Base-by-base conservation (phyloP, 2,329 filamentous ascomycete genomes). In the Phaeosphaeria sp. region DNA sequence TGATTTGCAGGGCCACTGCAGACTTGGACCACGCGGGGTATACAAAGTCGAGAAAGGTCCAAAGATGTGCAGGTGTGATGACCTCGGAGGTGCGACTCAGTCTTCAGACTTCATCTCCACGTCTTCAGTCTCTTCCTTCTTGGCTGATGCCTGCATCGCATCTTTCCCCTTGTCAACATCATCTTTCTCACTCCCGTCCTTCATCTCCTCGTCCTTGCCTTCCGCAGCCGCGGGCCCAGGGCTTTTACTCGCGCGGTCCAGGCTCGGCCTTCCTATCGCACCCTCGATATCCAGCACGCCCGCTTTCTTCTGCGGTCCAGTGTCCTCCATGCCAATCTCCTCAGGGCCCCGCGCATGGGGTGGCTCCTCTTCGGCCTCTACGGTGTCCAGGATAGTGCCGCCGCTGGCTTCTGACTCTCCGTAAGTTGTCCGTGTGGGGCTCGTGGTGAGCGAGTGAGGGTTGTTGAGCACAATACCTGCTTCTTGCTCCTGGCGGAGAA, bases 301-400 rank as follows among this genome's bases (percentile, higher is more conserved):
- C 63, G 79, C 77, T 90, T 80, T 91, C 18, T 79, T 78, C 91
- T 83, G 93, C 10, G 91, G 88, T 0, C 95, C 95, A 64, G 92
- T 90, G 73, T 99, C 95, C 66, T 91, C 88, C 58, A 93, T 87
- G 4, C 93, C 94, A 50, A 98, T 90, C 66, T 92, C 85, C 27
- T 92, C 87, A 0, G 95, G 95, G 0, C 94, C 94, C 42, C 92
- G 85, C 0, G 91, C 92, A 77, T 96, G 92, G 5, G 93, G 91
- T 2, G 79, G 70, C 52, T 87, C 83, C 58, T 91, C 89, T 54
- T 79, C 79, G 7, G 74, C 77, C 58, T 78, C 77, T 54, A 79
- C 65, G 7, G 72, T 75, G 42, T 76, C 68, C 17, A 72, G 58
- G 6, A 72, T 68, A 36, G 69, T 60, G n/a, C 47, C 83, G 23